Conservation (phyloP, 768 basidiomycete genomes). For the Boletus vinaceobasis region DNA sequence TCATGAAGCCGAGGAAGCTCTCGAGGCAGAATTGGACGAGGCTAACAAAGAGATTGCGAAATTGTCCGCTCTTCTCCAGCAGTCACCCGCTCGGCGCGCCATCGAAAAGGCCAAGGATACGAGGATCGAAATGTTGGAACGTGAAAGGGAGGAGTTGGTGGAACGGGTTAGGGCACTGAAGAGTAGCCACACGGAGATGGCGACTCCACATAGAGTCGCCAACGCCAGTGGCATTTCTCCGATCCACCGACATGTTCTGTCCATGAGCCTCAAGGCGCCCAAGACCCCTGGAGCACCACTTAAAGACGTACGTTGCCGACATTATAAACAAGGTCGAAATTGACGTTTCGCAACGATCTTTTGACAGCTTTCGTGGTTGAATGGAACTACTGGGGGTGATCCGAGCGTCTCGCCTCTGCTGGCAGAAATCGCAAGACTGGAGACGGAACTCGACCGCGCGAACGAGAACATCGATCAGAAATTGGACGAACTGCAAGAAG, state of each 20-base stretch:
- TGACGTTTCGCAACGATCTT: conserved; percentile 6
- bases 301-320: conserved; percentile 55
- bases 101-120: conserved; percentile 75
- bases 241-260: conserved; percentile 67
- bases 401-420: conserved; percentile 58
- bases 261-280: conserved; percentile 65
- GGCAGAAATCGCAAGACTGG: conserved; percentile 69
- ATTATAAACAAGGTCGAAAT: neutral
- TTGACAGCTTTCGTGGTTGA: conserved; percentile 68
- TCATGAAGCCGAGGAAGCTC: conserved; percentile 53
- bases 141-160: conserved; percentile 70
- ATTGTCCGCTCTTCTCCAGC: conserved; percentile 60
- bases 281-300: conserved; percentile 78
- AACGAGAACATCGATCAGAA: conserved; percentile 89
- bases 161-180: conserved; percentile 64
- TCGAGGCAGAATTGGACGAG: conserved; percentile 74
- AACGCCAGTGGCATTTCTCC: conserved; percentile 69
- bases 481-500: conserved; percentile 79
- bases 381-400: conserved; percentile 52
- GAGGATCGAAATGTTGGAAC: conserved; percentile 72
- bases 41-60: conserved; percentile 75
- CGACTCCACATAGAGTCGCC: conserved; percentile 54
- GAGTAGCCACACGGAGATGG: conserved; percentile 47
- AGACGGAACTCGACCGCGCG: conserved; percentile 71
- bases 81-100: conserved; percentile 73